Conservation (phyloP, 352 stramenopile genomes). For the Globisporangium mamillatum region DNA sequence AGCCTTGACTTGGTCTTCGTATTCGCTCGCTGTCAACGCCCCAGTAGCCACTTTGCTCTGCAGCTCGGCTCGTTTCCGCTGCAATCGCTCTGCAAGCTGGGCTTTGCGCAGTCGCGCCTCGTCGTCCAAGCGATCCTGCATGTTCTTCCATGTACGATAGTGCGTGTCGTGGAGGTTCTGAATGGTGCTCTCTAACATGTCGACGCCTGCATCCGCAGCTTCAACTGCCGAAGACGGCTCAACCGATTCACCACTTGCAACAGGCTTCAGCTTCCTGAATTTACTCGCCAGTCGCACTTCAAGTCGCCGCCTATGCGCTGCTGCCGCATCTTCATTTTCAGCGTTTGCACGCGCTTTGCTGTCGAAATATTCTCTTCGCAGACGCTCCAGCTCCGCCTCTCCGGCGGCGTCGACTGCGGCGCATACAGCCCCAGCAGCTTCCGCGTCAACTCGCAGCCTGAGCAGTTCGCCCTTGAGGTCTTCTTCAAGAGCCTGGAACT, state of each 20-base stretch:
- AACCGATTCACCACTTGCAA: background rate
- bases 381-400: conserved; percentile 25
- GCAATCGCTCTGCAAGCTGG: conserved; percentile 31
- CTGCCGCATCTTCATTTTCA: conserved; percentile 19
- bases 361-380: conserved; percentile 27
- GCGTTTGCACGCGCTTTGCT: conserved; percentile 12
- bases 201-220: background rate
- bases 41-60: conserved; percentile 10
- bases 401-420: conserved; percentile 26
- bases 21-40: conserved; percentile 6
- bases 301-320: conserved; percentile 4
- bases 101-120: conserved; percentile 31
- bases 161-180: conserved; percentile 33
- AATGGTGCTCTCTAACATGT: conserved; percentile 24
- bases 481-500: conserved; percentile 13
- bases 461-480: background rate
- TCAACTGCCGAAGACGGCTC: background rate
- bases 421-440: conserved; percentile 26
- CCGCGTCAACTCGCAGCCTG: conserved; percentile 11
- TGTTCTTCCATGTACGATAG: conserved; percentile 26
- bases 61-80: conserved; percentile 29
- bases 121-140: conserved; percentile 28
- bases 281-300: conserved; percentile 1
- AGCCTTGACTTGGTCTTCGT: background rate
- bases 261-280: background rate